Base-by-base conservation (phyloP, 129 eudicot genomes). In the Daucus carota region DNA sequence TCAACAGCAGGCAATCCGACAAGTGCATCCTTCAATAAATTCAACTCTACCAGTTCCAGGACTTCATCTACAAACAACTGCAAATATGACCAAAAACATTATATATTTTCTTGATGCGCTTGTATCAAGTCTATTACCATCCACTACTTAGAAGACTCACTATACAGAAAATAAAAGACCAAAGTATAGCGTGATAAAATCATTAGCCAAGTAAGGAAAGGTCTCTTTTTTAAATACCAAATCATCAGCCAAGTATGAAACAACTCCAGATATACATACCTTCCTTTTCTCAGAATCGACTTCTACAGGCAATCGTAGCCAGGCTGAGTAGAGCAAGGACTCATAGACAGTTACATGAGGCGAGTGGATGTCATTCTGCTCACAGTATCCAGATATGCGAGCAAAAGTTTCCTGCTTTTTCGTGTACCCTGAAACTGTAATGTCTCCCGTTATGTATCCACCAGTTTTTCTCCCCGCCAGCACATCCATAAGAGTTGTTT, bases 401-500 rank as follows among this genome's bases (percentile, higher is more conserved):
- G 96, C 92, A 65, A 92, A 92, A 0, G 96, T 89, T 81, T 89
- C 92, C 80, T 92, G 97, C 80, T 86, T 84, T 70, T 89, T 92
- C 22, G 96, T 92, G 66, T 85, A 89, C 26, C 97, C 97, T 0
- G 96, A 92, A 59, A 92, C 84, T 33, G 59, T 84, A 15, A 92
- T 86, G 59, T 71, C 69, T 18, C 97, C 96, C 47, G 85, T 88
- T 34, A 89, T 81, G 47, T 89, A 87, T 36, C 97, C 97, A 17
- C 97, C 97, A 1, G 92, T 92, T 84, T 92, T 92, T 28, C 97
- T 78, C n/a, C 97, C 97, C 20, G 97, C 96, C 42, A 92, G 52
- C 45, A 92, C 97, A 63, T 92, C 97, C 97, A 92, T 89, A 26
- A 92, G 73, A 34, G 97, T 92, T 33, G 97, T 92, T 87, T 92